Base-by-base conservation (phyloP, 2,329 filamentous ascomycete genomes). In the Rutstroemia sydowiana region DNA sequence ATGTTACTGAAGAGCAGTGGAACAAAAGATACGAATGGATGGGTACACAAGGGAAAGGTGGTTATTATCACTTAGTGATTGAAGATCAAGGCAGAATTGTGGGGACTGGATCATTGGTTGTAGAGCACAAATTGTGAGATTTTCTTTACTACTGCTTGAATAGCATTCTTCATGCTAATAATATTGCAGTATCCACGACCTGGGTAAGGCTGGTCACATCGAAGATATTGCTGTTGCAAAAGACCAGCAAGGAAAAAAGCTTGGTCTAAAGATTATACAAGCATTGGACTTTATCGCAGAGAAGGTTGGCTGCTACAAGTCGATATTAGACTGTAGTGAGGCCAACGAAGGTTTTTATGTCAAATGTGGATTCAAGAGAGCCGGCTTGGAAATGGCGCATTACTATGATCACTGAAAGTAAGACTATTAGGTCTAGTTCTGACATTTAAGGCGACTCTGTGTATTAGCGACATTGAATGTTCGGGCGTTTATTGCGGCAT, bases 321-420 rank as follows among this genome's bases (percentile, higher is more conserved):
- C 84, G 59, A 97, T 98, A 61, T 79, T 97, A 59, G 92, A 97
- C 71, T 98, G 93, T 75, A 95, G 87, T 60, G 92, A 96, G 71
- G 82, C 86, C 62, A 98, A 97, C 69, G 90, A 95, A 70, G 92
- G 91, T 20, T 97, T 98, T 75, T 98, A 98, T 70, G 78, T 95
- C 70, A 97, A 97, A 78, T 97, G 93, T 71, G 92, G 92, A 53
- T 97, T 95, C 71, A 86, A 89, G 71, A 77, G 89, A 56, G 92
- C 90, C 26, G 93, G 93, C 14, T 73, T 96, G 52, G 88, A 98
- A 72, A 97, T 98, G 93, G 90, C 92, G 40, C 89, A 95, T 74
- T 95, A 95, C 72, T 93, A 95, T 47, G 57, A 64, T 45, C 42
- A 51, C 21, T 51, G 28, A 39, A 21, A 23, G 39, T 11, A 40